A percentile compares a stretch with the other conserved stretches of the same genome.
These are phyloP conservation scores for Gracilaria gracilis DNA, from an alignment of 23 red algal genomes.

Conservation along the genomic window DNA sequence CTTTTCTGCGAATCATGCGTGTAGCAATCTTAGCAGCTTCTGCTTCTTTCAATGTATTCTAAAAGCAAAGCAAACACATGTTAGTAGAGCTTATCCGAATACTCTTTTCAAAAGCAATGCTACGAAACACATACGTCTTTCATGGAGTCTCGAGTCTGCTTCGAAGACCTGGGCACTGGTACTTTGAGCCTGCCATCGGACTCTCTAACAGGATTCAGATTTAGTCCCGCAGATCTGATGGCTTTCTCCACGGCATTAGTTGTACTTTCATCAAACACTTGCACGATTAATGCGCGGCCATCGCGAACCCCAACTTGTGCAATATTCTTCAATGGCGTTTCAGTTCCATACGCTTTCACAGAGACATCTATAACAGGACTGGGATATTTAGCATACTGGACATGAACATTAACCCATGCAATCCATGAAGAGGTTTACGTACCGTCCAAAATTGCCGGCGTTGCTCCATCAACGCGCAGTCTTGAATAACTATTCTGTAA, in stretches of 20 bases:
- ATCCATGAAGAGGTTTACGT: conserved; percentile 6
- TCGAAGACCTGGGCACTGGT: conserved; percentile 46
- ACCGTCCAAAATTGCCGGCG: conserved; percentile 87
- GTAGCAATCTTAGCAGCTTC: conserved; percentile 65
- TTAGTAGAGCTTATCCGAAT: background rate
- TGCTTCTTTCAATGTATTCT: conserved; percentile 56
- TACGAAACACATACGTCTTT: conserved; percentile 24
- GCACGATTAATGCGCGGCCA: conserved; percentile 70
- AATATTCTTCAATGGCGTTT: conserved; percentile 67
- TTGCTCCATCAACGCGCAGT: conserved; percentile 73
- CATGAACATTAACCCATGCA: background rate
- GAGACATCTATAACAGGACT: conserved; percentile 43
- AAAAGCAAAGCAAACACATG: background rate
- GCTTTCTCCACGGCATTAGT: conserved; percentile 72
- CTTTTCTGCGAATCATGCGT: conserved; percentile 61
- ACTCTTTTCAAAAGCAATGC: background rate
- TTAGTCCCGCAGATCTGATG: conserved; percentile 80
- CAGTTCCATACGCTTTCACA: conserved; percentile 78
- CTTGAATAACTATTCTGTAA: conserved; percentile 57
- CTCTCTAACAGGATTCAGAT: conserved; percentile 76
- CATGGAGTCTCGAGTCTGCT: conserved; percentile 43
- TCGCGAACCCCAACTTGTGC: conserved; percentile 88
- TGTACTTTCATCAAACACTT: conserved; percentile 74
- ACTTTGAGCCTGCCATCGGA: conserved; percentile 28
- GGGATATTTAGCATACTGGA: background rate